Evolutionary conservation across 1,139 yeast species (phyloP).

Genomic region (Candida sanyaensis): DNA sequence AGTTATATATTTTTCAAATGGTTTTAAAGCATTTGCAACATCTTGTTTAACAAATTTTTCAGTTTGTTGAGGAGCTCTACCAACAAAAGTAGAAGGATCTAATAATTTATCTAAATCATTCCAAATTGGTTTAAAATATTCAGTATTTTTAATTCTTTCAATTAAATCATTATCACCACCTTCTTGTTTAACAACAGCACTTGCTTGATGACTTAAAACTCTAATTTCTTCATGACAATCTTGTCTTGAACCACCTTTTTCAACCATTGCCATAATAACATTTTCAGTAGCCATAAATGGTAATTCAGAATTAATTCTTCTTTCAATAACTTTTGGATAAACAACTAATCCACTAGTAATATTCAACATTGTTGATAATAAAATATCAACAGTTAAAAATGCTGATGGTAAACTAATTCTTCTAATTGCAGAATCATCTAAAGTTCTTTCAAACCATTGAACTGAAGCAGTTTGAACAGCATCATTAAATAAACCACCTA

Average conservation of each 20-base stretch:
- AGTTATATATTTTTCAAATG: slow-evolving; percentile 61
- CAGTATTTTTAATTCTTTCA: slow-evolving; percentile 77
- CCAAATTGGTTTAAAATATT: slow-evolving; percentile 91
- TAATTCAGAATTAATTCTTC: slow-evolving; percentile 91
- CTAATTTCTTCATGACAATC: slow-evolving; percentile 98
- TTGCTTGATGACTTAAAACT: slow-evolving; percentile 95
- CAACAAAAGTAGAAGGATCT: slow-evolving; percentile 93
- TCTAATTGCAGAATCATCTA: slow-evolving; percentile 98
- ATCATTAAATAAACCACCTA: slow-evolving; percentile 88
- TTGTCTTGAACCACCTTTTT: slow-evolving; percentile 96
- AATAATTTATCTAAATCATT: slow-evolving; percentile 73
- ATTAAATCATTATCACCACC: slow-evolving; percentile 98
- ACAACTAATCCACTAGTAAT: slow-evolving; percentile 95
- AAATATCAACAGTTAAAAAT: slow-evolving; percentile 91
- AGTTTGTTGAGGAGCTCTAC: slow-evolving; percentile 98
- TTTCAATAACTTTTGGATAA: slow-evolving; percentile 96
- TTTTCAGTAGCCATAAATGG: slow-evolving; percentile 99
- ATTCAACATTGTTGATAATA: slow-evolving; percentile 85
- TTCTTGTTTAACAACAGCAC: slow-evolving; percentile 94
- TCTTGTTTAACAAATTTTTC: slow-evolving; percentile 86
- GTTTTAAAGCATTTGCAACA: slow-evolving; percentile 80
- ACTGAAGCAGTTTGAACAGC: slow-evolving; percentile 96
- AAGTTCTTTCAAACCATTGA: slow-evolving; percentile 99
- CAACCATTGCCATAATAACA: slow-evolving; percentile 99
- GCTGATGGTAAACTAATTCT: slow-evolving; percentile 97